phyloP scores from a whole-genome alignment of 148 eudicot genomes.

The Gaultheria prostrata region DNA sequence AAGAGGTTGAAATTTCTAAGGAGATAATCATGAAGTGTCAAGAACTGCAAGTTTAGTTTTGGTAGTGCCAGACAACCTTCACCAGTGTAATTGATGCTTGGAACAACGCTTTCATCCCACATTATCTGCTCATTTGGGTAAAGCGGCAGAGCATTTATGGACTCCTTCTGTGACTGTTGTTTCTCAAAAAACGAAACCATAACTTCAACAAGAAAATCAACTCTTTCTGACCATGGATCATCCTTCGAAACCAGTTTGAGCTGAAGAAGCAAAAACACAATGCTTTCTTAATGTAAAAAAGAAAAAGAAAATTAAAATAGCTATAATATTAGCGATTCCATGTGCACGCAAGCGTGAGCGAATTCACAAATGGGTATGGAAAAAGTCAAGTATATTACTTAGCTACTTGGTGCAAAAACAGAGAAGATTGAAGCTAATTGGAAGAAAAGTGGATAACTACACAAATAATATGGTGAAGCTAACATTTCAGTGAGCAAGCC shows the following conservation, averaged over 20 bases:
- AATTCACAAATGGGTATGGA: not conserved
- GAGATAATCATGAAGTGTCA: slow-evolving; percentile 94
- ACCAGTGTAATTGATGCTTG: slow-evolving; percentile 95
- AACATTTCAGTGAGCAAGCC: not conserved
- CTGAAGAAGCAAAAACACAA: slow-evolving; percentile 39
- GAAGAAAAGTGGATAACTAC: not conserved
- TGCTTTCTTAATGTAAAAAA: not conserved
- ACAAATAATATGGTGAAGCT: slow-evolving; percentile 3
- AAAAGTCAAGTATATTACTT: not conserved
- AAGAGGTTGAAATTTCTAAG: slow-evolving; percentile 96
- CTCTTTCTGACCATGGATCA: slow-evolving; percentile 95
- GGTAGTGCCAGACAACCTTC: slow-evolving; percentile 99
- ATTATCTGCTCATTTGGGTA: slow-evolving; percentile 97
- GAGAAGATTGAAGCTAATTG: not conserved
- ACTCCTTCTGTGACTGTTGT: slow-evolving; percentile 92
- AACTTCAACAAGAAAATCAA: slow-evolving; percentile 91
- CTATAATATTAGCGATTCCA: not conserved
- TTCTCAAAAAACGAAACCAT: slow-evolving; percentile 94
- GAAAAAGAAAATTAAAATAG: not conserved
- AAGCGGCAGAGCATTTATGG: slow-evolving; percentile 95
- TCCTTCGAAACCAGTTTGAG: slow-evolving; percentile 83
- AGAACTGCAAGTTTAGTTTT: slow-evolving; percentile 86
- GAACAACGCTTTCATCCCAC: slow-evolving; percentile 99
- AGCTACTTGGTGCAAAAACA: not conserved
- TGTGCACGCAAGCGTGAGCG: not conserved